phyloP scores from a whole-genome alignment of 345 rosid genomes.

The Leavenworthia alabamica region DNA sequence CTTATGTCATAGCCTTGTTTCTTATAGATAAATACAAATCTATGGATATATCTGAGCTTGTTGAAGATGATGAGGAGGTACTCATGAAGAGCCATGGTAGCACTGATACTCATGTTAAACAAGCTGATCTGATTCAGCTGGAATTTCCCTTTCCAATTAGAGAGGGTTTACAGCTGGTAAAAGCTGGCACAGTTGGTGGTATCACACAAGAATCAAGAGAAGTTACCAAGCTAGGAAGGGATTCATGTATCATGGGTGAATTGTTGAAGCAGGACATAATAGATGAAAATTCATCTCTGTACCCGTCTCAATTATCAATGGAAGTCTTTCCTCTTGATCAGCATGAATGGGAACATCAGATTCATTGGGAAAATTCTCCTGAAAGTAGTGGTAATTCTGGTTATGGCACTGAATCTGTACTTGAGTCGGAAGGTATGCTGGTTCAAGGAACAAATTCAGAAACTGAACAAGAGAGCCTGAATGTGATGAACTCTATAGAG shows the following conservation, averaged over 20 bases:
- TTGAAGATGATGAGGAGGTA: conserved; percentile 88
- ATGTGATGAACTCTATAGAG: conserved; percentile 21
- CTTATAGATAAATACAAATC: conserved; percentile 54
- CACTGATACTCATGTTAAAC: conserved; percentile 30
- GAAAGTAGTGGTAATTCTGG: conserved; percentile 34
- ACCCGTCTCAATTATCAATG: conserved; percentile 44
- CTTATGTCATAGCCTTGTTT: conserved; percentile 21
- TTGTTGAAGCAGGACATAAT: conserved; percentile 49
- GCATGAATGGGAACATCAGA: conserved; percentile 82
- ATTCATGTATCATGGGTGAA: conserved; percentile 51
- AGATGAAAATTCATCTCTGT: conserved; percentile 34
- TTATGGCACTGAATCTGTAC: conserved; percentile 38
- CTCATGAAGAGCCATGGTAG: conserved; percentile 52
- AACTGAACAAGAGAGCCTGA: conserved; percentile 27
- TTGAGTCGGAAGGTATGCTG: conserved; percentile 34
- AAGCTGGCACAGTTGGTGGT: conserved; percentile 32
- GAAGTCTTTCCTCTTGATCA: conserved; percentile 70
- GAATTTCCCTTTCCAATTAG: conserved; percentile 35
- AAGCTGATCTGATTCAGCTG: conserved; percentile 33
- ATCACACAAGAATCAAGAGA: conserved; percentile 28
- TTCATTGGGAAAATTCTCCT: conserved; percentile 76
- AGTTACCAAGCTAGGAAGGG: conserved; percentile 32
- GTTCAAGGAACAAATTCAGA: conserved; percentile 33
- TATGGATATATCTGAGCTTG: conserved; percentile 50
- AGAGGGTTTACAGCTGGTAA: conserved; percentile 32